These are phyloP conservation scores for Harrya chromipes DNA, from an alignment of 768 basidiomycete genomes.

Conservation along the genomic window DNA sequence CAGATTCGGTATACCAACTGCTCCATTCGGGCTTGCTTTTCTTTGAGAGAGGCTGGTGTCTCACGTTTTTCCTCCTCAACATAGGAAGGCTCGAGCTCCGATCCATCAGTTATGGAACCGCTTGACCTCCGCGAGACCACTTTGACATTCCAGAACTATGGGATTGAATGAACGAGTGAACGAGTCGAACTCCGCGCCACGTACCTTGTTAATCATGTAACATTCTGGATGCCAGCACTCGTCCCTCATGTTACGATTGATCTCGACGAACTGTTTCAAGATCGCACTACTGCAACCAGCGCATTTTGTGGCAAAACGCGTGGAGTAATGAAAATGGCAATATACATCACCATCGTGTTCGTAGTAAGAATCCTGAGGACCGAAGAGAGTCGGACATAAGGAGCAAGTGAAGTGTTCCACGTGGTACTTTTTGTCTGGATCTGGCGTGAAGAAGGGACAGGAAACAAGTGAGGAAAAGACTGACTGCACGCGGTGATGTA, in stretches of 20 bases:
- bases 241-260: slow-evolving; percentile 96
- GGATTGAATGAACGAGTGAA: slow-evolving; percentile 10
- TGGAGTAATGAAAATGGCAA: slow-evolving; percentile 99
- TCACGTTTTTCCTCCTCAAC: slow-evolving; percentile 79
- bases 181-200: slow-evolving; percentile 14
- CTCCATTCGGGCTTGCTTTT: slow-evolving; percentile 93
- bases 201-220: slow-evolving; percentile 99
- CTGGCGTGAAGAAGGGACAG: slow-evolving; percentile 12
- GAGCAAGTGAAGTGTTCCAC: slow-evolving; percentile 99
- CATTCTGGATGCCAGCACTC: slow-evolving; percentile 99
- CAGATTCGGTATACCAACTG: slow-evolving; percentile 98
- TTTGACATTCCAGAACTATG: slow-evolving; percentile 98
- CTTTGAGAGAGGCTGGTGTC: slow-evolving; percentile 74
- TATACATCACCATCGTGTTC: slow-evolving; percentile 98
- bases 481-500: slow-evolving; percentile 99
- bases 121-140: slow-evolving; percentile 73
- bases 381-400: slow-evolving; percentile 92
- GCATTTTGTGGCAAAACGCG: slow-evolving; percentile 97
- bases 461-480: slow-evolving; percentile 29
- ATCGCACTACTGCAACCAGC: slow-evolving; percentile 97
- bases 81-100: slow-evolving; percentile 52
- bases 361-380: slow-evolving; percentile 98
- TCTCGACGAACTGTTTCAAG: slow-evolving; percentile 98
- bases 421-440: slow-evolving; percentile 93
- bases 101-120: slow-evolving; percentile 53